These are phyloP conservation scores for Curvularia eragrostidis DNA, from an alignment of 2,329 filamentous ascomycete species.

Conservation along the genomic window DNA sequence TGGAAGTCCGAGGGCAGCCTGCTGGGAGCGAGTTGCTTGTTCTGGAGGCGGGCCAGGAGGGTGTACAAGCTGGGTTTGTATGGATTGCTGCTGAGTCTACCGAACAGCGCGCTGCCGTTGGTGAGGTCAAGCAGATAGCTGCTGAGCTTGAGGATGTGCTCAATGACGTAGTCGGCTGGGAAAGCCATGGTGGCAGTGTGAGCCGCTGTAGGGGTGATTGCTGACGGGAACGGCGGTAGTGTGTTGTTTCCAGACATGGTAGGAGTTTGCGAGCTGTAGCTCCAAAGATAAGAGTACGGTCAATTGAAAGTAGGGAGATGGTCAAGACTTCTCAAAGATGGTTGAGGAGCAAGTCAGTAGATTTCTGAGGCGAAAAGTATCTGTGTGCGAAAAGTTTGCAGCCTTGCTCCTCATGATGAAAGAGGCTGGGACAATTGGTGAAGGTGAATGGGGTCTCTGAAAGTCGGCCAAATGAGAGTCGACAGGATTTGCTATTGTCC, in stretches of 20 bases:
- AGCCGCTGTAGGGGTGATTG: conserved; percentile 26
- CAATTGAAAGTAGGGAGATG: not conserved
- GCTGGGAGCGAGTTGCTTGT: conserved; percentile 31
- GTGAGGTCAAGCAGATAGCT: conserved; percentile 20
- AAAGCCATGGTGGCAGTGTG: conserved; percentile 11
- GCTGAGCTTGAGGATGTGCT: conserved; percentile 28
- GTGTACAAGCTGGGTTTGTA: conserved; percentile 41
- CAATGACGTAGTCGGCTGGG: conserved; percentile 25
- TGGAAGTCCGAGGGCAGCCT: conserved; percentile 23
- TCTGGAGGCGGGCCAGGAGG: conserved; percentile 45
- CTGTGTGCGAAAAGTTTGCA: not conserved
- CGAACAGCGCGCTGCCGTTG: conserved; percentile 21
- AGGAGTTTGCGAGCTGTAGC: not conserved
- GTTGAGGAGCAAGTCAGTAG: not conserved
- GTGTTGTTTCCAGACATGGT: conserved; percentile 12
- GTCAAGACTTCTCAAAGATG: not conserved
- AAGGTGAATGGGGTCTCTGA: conserved; percentile 25
- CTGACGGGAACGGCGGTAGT: conserved; percentile 21
- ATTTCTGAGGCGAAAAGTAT: not conserved
- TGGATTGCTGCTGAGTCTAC: conserved; percentile 13
- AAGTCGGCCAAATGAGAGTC: conserved; percentile 11
- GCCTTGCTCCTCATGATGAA: conserved; percentile 6
- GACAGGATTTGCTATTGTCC: conserved; percentile 18
- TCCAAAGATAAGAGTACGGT: not conserved
- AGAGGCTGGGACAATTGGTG: conserved; percentile 19